Conservation (phyloP, 805 yeast genomes). For the Candida verbasci region DNA sequence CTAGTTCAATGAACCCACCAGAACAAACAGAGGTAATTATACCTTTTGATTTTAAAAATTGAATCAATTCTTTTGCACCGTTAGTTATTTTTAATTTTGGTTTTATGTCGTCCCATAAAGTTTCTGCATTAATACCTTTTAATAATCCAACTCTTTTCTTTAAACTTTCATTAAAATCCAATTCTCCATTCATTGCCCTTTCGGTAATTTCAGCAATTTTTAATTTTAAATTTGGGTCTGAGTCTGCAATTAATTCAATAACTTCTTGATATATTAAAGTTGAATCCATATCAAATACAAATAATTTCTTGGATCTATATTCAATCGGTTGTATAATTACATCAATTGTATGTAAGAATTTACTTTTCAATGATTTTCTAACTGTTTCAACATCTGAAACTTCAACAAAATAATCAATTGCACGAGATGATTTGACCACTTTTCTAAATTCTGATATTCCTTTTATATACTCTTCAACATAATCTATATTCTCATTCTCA, state of each 20-base stretch:
- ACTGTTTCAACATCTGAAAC: slow-evolving; percentile 9
- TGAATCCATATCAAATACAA: slow-evolving; percentile 97
- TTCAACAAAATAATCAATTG: slow-evolving; percentile 16
- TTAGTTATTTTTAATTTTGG: slow-evolving; percentile 68
- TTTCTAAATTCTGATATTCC: not conserved
- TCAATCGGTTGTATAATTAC: slow-evolving; percentile 25
- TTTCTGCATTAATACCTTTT: slow-evolving; percentile 70
- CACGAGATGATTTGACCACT: slow-evolving; percentile 16
- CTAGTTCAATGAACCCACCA: slow-evolving; percentile 93
- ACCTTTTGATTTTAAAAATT: slow-evolving; percentile 56
- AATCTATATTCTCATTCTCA: not conserved
- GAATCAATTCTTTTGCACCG: slow-evolving; percentile 74
- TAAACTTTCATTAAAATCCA: slow-evolving; percentile 83
- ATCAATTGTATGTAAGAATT: slow-evolving; percentile 6
- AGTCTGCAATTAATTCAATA: slow-evolving; percentile 84
- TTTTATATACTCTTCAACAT: not conserved
- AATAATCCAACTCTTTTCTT: slow-evolving; percentile 71
- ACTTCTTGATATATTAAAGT: slow-evolving; percentile 95
- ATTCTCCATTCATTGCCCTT: slow-evolving; percentile 94
- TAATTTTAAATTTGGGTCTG: slow-evolving; percentile 84
- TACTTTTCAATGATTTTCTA: slow-evolving; percentile 7
- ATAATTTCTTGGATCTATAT: slow-evolving; percentile 45
- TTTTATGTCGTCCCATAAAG: slow-evolving; percentile 77
- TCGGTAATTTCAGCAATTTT: slow-evolving; percentile 87
- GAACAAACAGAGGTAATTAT: slow-evolving; percentile 80